Evolutionary conservation across 208 protist species (phyloP), one percentile per base, ranked within the genome.

Genomic region (Acanthamoeba pearcei): DNA sequence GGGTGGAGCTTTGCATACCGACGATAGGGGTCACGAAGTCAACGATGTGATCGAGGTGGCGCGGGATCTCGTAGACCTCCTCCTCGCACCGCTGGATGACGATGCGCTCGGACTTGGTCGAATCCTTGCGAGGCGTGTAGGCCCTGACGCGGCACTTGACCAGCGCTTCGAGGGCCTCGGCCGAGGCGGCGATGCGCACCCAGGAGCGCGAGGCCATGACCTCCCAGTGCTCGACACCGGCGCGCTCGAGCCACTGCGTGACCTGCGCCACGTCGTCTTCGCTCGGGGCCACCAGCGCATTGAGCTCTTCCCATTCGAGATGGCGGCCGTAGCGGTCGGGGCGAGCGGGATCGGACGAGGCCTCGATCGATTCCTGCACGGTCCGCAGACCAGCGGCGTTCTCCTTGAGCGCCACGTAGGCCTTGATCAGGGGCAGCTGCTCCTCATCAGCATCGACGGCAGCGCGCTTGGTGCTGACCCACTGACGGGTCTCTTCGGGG

Each of bases 21-120:
- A 85, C 46, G n/a, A 95, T 38, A 42, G 93, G 93, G 27, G 42
- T 38, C 1, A 95, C 80, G 22, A 95, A 95, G n/a, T 95, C 74
- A 35, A 95, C 29, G 17, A 95, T 92, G 80, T 88, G 64, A 24
- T 95, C 78, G 49, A 95, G 57, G 29, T 91, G 78, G 29, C 27
- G 22, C 2, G 72, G 78, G 22, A 95, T 29, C 9, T 53, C 27
- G 93, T 91, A 92, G 35, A n/a, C 22, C 15, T 35, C 35, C 62
- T 80, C 32, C 24, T 35, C 27, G 35, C 88, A 82, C 38, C 74
- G 15, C 12, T 82, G 74, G 74, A 82, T 82, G 46, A 82, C 38
- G 6, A 55, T 24, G 15, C 5, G 22, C 70, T 78, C 24, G 74
- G 15, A 27, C 74, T 53, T 49, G 6, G 38, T 12, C 68, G 29